Conservation (phyloP, 208 protist species). For the Trypanosoma avium region DNA sequence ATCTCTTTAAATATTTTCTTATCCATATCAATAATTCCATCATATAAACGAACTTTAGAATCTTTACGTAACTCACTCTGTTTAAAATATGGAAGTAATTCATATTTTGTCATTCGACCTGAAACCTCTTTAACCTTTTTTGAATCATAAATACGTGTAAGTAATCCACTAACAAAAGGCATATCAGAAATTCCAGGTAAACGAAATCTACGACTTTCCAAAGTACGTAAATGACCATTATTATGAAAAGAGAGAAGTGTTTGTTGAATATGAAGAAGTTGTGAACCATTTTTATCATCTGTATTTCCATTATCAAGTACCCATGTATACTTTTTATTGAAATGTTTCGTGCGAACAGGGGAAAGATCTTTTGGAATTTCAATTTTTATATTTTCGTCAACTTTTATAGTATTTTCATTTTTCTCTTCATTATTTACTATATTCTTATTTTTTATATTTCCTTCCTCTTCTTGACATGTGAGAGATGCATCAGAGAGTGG, state of each 20-base stretch:
- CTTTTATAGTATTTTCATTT: too few relatives aligned
- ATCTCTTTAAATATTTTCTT: constrained; percentile 2
- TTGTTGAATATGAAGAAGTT: neutral
- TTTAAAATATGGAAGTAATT: constrained; percentile 23
- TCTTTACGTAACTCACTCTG: neutral
- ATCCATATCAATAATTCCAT: constrained; percentile 48
- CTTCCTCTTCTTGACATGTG: too few relatives aligned
- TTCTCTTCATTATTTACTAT: too few relatives aligned
- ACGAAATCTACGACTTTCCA: neutral
- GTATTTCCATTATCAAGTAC: neutral
- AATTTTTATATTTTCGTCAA: too few relatives aligned
- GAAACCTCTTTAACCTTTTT: neutral
- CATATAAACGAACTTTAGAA: neutral
- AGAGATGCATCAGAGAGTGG: too few relatives aligned
- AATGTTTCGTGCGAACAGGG: too few relatives aligned
- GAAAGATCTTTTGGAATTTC: too few relatives aligned
- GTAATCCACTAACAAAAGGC: constrained; percentile 10
- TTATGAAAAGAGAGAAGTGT: neutral
- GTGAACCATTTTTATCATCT: neutral
- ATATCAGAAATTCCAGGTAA: neutral
- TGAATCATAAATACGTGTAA: constrained; percentile 24
- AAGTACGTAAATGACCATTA: neutral
- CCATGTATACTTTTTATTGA: too few relatives aligned
- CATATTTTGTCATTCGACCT: neutral
- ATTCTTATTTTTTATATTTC: too few relatives aligned